Base-by-base conservation (phyloP, 2,329 filamentous ascomycete species). In the Colletotrichum sublineola region DNA sequence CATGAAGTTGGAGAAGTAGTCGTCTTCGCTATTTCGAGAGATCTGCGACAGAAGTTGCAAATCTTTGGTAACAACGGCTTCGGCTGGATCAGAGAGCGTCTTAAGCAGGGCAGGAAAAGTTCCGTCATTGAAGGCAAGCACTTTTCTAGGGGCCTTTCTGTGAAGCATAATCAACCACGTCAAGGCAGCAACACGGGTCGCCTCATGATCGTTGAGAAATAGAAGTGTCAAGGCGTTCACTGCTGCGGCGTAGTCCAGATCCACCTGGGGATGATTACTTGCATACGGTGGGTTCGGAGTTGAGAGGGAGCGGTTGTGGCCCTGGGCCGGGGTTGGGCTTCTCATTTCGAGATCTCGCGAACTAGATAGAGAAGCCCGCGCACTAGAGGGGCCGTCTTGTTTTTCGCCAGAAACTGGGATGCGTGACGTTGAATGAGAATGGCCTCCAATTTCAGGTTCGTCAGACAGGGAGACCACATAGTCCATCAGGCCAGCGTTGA, bases 81-180 rank as follows among this genome's bases (percentile, higher is more conserved):
- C 96, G 9, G 96, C 94, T 9, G 96, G 94, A 81, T 99, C 96
- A 0, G 96, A 98, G 0, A 99, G 87, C 0, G 96, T 99, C 83
- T 99, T 99, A 42, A 99, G 90, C 40, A 99, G 85, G 29, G 96
- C 96, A 15, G 96, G 96, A 79, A 99, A 99, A 0, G 96, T 98
- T 61, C 96, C 96, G 78, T 98, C 96, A 76, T 98, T 97, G 79
- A 98, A 97, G 11, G 96, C 95, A 50, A 98, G 88, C 18, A 97
- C 94, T 80, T 97, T 98, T 65, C 93, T 90, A 0, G 96, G 96
- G 3, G 96, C 96, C 84, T 98, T 98, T 75, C 94, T 91, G 80
- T 99, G 96, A 52, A 99, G 87, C 96, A 98, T 98, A 71, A 98
- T 96, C 68, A 99, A 88, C 96, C 96, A 99, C 7, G 94, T 96